phyloP scores from a whole-genome alignment of 306 rosid genomes.

The Potentilla sterilis region DNA sequence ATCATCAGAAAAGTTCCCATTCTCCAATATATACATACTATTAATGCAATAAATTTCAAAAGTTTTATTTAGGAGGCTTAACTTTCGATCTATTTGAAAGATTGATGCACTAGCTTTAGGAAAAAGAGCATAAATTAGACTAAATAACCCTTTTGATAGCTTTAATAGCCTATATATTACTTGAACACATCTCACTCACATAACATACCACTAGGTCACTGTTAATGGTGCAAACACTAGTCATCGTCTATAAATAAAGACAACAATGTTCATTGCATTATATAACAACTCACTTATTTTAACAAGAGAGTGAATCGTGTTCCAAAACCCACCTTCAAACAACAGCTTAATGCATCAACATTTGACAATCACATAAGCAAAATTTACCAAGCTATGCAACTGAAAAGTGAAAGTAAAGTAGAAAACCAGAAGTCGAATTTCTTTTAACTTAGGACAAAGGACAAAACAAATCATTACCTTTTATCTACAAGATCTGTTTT shows the following conservation, averaged over 20 bases:
- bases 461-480: slow-evolving; percentile 49
- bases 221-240: neutral
- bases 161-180: neutral
- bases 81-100: neutral
- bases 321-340: neutral
- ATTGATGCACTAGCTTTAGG: neutral
- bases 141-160: neutral
- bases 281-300: neutral
- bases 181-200: neutral
- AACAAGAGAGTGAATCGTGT: neutral
- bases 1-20: neutral
- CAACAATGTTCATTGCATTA: neutral
- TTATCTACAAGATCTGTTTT: slow-evolving; percentile 93
- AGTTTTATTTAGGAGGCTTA: neutral
- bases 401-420: neutral
- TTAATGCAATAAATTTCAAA: neutral
- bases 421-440: neutral
- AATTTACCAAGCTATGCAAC: neutral
- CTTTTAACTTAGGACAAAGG: neutral
- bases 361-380: neutral
- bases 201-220: neutral
- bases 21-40: neutral
- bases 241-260: neutral
- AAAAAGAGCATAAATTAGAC: neutral
- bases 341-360: neutral